phyloP scores from a whole-genome alignment of 2,329 filamentous ascomycete genomes.

The Aspergillus sp. region DNA sequence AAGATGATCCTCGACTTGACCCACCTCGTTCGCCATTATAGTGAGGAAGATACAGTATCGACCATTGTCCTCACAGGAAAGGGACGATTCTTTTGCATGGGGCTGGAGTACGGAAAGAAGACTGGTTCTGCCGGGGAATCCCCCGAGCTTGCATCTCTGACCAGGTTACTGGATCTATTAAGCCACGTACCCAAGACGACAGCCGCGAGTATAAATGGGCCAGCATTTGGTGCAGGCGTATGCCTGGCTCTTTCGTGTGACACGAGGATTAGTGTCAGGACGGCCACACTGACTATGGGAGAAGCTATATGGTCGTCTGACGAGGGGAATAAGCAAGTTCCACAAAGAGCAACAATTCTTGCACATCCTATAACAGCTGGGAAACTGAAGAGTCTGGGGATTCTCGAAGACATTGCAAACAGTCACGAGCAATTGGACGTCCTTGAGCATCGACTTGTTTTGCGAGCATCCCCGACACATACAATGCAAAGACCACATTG shows the following conservation, averaged over 20 bases:
- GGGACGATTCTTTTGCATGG: slow-evolving; percentile 8
- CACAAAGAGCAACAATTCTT: not conserved
- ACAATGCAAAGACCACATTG: not conserved
- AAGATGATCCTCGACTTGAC: slow-evolving; percentile 20
- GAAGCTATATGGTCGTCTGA: not conserved
- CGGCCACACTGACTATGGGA: slow-evolving; percentile 1
- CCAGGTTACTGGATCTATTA: not conserved
- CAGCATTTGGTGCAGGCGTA: slow-evolving; percentile 6
- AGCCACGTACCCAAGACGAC: slow-evolving; percentile 1
- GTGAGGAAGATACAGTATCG: not conserved
- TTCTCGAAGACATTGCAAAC: slow-evolving; percentile 3
- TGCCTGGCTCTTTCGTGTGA: slow-evolving; percentile 4
- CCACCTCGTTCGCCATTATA: not conserved
- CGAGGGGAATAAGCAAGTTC: not conserved
- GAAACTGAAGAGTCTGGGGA: slow-evolving; percentile 1
- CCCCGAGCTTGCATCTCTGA: not conserved
- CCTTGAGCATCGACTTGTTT: too few species aligned
- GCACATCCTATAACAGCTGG: not conserved
- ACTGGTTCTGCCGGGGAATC: not conserved
- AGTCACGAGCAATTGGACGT: not conserved
- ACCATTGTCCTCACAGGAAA: slow-evolving; percentile 1
- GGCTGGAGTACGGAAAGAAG: slow-evolving; percentile 1
- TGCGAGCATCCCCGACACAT: not conserved
- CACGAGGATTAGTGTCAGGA: not conserved
- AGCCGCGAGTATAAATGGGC: slow-evolving; percentile 2